Conservation (phyloP, 2,329 filamentous ascomycete species). For the Chrysoporthe deuterocubensis region DNA sequence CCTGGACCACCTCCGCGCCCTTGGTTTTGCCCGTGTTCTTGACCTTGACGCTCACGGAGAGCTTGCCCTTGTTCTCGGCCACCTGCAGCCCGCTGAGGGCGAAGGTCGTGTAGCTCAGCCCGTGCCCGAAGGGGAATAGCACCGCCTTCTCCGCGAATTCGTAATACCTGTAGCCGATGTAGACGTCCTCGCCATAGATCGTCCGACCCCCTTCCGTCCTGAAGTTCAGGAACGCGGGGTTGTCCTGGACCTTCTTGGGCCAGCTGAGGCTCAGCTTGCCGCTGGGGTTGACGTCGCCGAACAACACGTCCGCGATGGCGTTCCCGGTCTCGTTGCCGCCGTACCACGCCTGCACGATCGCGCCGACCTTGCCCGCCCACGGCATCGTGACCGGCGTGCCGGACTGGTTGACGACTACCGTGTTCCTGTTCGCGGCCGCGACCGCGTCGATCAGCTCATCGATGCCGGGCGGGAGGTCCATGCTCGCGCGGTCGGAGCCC, state of each 20-base stretch:
- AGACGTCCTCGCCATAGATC: constrained; percentile 74
- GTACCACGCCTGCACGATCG: constrained; percentile 80
- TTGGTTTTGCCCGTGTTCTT: constrained; percentile 62
- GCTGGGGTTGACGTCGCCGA: constrained; percentile 73
- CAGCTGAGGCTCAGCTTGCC: constrained; percentile 70
- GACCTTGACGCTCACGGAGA: constrained; percentile 55
- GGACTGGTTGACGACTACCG: constrained; percentile 75
- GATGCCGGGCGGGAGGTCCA: constrained; percentile 75
- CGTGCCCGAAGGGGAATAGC: constrained; percentile 37
- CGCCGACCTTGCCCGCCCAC: constrained; percentile 61
- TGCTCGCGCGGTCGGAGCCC: constrained; percentile 75
- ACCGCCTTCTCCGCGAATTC: constrained; percentile 52
- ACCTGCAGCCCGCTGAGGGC: constrained; percentile 54
- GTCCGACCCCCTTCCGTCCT: constrained; percentile 65
- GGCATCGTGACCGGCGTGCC: constrained; percentile 77
- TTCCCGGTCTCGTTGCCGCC: constrained; percentile 87
- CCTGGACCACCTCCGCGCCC: constrained; percentile 61
- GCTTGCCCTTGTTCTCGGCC: constrained; percentile 49
- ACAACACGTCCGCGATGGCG: constrained; percentile 76
- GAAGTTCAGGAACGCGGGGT: constrained; percentile 72
- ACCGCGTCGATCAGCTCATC: constrained; percentile 73
- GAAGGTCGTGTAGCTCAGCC: constrained; percentile 36
- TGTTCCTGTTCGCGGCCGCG: constrained; percentile 66
- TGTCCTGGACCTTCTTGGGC: constrained; percentile 65
- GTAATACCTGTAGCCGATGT: constrained; percentile 74